phyloP scores from a whole-genome alignment of 2,329 filamentous ascomycete species.

The Curvularia verruculosa region DNA sequence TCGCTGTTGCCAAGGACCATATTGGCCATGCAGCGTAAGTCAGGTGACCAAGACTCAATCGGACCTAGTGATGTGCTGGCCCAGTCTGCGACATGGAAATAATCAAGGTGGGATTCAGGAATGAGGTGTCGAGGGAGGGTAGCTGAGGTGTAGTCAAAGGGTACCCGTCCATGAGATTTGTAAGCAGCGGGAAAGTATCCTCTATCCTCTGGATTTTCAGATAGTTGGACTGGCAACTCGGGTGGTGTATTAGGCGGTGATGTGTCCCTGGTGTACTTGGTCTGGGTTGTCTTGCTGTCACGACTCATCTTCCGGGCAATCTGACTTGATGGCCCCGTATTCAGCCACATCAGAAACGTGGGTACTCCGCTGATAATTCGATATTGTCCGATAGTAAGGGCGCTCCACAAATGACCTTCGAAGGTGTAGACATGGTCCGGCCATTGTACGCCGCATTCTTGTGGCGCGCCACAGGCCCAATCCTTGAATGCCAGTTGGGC shows the following conservation, averaged over 20 bases:
- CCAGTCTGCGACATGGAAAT: constrained; percentile 75
- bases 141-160: constrained; percentile 27
- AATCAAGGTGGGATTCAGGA: constrained; percentile 63
- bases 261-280: constrained; percentile 50
- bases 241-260: constrained; percentile 42
- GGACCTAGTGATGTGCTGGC: constrained; percentile 72
- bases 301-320: constrained; percentile 2
- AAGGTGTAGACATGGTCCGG: constrained; percentile 30
- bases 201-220: background rate
- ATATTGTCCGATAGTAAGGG: constrained; percentile 28
- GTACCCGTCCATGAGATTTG: background rate
- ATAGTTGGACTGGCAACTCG: constrained; percentile 4
- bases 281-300: constrained; percentile 51
- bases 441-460: constrained; percentile 16
- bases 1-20: constrained; percentile 65
- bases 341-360: constrained; percentile 17
- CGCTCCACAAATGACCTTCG: constrained; percentile 38
- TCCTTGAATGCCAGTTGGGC: constrained; percentile 33
- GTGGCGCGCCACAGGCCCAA: constrained; percentile 30
- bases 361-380: constrained; percentile 41
- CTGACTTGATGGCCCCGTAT: constrained; percentile 9
- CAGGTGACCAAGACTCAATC: constrained; percentile 70
- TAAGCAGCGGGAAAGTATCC: background rate
- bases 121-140: background rate
- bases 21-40: constrained; percentile 76